Base-by-base conservation (phyloP, 2,329 filamentous ascomycete species). In the Decorospora gaudefroyi region DNA sequence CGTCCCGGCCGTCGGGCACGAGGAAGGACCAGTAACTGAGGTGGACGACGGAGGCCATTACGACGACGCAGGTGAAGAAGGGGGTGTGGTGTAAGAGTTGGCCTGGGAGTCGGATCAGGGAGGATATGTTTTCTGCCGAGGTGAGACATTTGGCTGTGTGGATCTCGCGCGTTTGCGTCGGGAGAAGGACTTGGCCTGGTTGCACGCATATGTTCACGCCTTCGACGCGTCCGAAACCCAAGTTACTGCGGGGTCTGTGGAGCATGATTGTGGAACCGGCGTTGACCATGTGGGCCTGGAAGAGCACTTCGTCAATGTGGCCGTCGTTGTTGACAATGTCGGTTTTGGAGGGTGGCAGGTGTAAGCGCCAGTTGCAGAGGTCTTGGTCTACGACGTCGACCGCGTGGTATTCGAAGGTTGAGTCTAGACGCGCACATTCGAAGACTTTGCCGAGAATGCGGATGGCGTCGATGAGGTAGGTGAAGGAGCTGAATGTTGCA, bases 211-310 rank as follows among this genome's bases (percentile, higher is more conserved):
- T 84, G 16, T 80, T 87, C 4, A 73, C 65, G 16, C 68, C 65
- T 34, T 69, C 62, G 5, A 71, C 68, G 2, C 59, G 27, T 3
- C 64, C 67, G 26, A 68, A 69, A 28, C 69, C 61, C 15, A 72
- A 46, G 49, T 72, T 65, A 54, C 72, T 59, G 40, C 72, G 55
- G 49, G 71, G 59, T 42, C 72, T 42, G 54, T 88, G 69, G 21
- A 72, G 57, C 59, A 72, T 68, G 38, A 72, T 72, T 10, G 66
- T 68, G 54, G 60, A 65, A 16, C 70, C 70, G 4, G 47, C 52
- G 21, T 64, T 77, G 59, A 95, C 88, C 82, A 95, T 92, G 51
- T 88, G 86, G 1, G 88, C 90, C 67, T 95, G 89, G 72, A 96
- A 95, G 70, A 96, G 84, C 80, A 95, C 86, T 71, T 95, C 89